Evolutionary conservation across 2,329 filamentous ascomycete genomes (phyloP), one percentile per base, ranked within the genome.

Genomic region (Arthroderma uncinatum): DNA sequence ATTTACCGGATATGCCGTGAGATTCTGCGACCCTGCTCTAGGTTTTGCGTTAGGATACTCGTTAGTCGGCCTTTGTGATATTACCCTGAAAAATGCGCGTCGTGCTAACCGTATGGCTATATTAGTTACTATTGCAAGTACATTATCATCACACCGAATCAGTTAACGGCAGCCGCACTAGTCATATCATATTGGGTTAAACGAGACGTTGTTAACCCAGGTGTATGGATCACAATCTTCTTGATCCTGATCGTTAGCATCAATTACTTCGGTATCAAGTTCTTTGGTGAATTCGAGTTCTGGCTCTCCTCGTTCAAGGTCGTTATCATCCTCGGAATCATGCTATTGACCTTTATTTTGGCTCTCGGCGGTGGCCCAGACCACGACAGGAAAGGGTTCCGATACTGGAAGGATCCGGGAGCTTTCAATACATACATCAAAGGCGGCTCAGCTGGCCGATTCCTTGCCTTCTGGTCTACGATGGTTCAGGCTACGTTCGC

Each of bases 61-160:
- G 66, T 80, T 75, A 62, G 71, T 55, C 64, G 21, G 61, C 3
- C 85, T 7, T 8, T 28, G 23, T 12, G 5, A 30, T 50, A 8
- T 10, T 40, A 6, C 12, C 34, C 23, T 10, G 21, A 10, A 8
- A 5, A 2, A 9, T 47, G 2, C 16, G 8, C 10, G 21, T 33
- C 44, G 5, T 42, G 36, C 36, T 48, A 54, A 54, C 55, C 62
- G 2, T 76, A 76, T 61, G 76, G 73, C 73, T 76, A 76, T 56
- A 76, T 0, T 59, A 73, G 71, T 33, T 74, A 72, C 63, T 87
- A 82, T 80, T 80, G 84, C 73, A 91, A 82, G 68, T 93, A 93
- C 70, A 87, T 93, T 68, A 91, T 94, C 65, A 80, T 87, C 53
- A 90, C 87, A 0, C 88, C 89, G 0, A 93, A 93, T 66, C 88